Conservation (phyloP, 495 filamentous ascomycete species). For the Pseudoneurospora amorphoporcata region DNA sequence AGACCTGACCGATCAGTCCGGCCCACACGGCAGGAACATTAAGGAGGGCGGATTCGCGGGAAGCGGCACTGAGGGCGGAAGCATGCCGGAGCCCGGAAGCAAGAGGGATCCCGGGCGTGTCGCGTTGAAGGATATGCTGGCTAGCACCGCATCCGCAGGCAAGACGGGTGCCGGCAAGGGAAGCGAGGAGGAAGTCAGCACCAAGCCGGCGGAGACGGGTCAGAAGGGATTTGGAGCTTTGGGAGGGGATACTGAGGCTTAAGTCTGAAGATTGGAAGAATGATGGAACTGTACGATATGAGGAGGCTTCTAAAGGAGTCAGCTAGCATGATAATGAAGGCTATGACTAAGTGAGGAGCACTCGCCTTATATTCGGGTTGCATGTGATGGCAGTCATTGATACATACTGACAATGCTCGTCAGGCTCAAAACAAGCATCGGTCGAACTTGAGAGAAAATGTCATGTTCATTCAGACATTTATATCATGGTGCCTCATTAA, state of each 20-base stretch:
- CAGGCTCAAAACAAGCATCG: neutral
- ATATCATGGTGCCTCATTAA: neutral
- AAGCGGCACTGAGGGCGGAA: slow-evolving; percentile 19
- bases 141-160: neutral
- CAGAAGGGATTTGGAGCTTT: slow-evolving; percentile 16
- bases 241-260: neutral
- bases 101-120: slow-evolving; percentile 24
- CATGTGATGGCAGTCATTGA: neutral
- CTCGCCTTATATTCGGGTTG: neutral
- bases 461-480: neutral
- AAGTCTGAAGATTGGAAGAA: neutral
- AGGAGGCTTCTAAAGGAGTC: neutral
- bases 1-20: slow-evolving; percentile 5
- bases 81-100: slow-evolving; percentile 28
- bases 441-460: neutral
- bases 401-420: neutral
- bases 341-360: neutral
- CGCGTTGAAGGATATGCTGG: slow-evolving; percentile 14
- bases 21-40: slow-evolving; percentile 33
- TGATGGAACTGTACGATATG: neutral
- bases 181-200: slow-evolving; percentile 2
- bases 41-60: slow-evolving; percentile 26
- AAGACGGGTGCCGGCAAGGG: slow-evolving; percentile 1
- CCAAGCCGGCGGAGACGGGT: neutral
- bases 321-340: neutral